A percentile compares a stretch with the other conserved stretches of the same genome.
Evolutionary conservation across 2,329 filamentous ascomycete species (phyloP).

Genomic region (Chaetoscypha palmicola): DNA sequence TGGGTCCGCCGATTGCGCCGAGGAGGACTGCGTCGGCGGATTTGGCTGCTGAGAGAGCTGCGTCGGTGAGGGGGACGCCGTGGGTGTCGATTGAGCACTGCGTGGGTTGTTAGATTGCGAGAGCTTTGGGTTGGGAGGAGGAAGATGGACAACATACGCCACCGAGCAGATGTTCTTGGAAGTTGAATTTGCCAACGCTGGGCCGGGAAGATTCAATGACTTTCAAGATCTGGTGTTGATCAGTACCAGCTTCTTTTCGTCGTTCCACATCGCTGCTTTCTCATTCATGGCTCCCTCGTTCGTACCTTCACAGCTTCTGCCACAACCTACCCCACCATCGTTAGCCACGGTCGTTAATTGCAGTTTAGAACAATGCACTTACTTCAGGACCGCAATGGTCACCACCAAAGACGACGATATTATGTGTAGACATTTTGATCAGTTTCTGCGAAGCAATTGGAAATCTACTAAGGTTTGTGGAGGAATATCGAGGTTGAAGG

Average conservation of each 20-base stretch:
- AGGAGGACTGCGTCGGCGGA: constrained; percentile 83
- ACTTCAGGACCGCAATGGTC: constrained; percentile 87
- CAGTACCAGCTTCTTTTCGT: background rate
- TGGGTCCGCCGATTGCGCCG: constrained; percentile 87
- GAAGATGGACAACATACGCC: constrained; percentile 57
- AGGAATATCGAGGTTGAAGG: background rate
- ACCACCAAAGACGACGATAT: constrained; percentile 74
- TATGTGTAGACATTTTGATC: constrained; percentile 58
- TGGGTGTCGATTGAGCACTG: constrained; percentile 84
- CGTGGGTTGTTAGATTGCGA: constrained; percentile 9
- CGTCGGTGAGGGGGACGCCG: constrained; percentile 72
- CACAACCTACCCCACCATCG: constrained; percentile 53
- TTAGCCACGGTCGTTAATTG: no score
- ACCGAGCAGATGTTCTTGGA: constrained; percentile 83
- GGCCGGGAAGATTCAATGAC: constrained; percentile 66
- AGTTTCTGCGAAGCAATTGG: background rate
- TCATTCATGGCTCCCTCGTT: constrained; percentile 16
- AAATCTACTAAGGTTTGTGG: background rate
- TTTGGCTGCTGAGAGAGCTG: constrained; percentile 76
- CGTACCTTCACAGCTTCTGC: constrained; percentile 77
- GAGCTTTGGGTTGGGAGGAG: constrained; percentile 4
- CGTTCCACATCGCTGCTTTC: background rate
- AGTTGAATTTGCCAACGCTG: constrained; percentile 71
- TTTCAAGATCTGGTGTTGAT: constrained; percentile 58
- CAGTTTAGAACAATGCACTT: constrained; percentile 17